Evolutionary conservation across 768 basidiomycete genomes (phyloP).

Genomic region (Boletus pseudo-olivaceus): DNA sequence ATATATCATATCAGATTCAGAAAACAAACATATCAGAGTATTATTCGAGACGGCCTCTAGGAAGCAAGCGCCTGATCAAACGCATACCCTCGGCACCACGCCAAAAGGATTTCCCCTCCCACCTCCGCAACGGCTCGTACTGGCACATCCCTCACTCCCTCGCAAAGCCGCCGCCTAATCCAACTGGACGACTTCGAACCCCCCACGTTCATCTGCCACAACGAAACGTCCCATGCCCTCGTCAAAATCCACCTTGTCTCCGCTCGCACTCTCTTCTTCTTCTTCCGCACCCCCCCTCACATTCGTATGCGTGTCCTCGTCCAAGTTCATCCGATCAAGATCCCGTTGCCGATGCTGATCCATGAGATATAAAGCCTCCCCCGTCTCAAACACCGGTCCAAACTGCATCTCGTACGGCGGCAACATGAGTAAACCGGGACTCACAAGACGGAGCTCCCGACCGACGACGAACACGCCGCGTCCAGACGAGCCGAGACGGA

Average conservation of each 20-base stretch:
- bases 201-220: conserved; percentile 23
- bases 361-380: conserved; percentile 16
- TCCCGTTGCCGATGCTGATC: neutral
- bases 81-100: neutral
- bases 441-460: conserved; percentile 21
- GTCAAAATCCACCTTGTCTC: conserved; percentile 28
- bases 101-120: neutral
- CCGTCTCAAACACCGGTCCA: conserved; percentile 28
- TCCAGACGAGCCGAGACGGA: conserved; percentile 27
- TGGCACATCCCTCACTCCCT: neutral
- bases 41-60: neutral
- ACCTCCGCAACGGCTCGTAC: neutral
- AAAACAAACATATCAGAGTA: neutral
- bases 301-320: neutral
- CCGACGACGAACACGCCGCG: conserved; percentile 28
- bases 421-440: conserved; percentile 22
- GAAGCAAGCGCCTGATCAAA: neutral
- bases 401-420: conserved; percentile 30
- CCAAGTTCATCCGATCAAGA: neutral
- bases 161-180: neutral
- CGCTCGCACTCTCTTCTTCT: neutral
- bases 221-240: conserved; percentile 32
- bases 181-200: conserved; percentile 28
- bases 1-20: neutral
- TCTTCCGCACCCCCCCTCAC: neutral